A percentile compares a stretch with the other conserved stretches of the same genome.
Conservation (phyloP, 371 early-diverging fungal genomes). For the Circinella minor region DNA sequence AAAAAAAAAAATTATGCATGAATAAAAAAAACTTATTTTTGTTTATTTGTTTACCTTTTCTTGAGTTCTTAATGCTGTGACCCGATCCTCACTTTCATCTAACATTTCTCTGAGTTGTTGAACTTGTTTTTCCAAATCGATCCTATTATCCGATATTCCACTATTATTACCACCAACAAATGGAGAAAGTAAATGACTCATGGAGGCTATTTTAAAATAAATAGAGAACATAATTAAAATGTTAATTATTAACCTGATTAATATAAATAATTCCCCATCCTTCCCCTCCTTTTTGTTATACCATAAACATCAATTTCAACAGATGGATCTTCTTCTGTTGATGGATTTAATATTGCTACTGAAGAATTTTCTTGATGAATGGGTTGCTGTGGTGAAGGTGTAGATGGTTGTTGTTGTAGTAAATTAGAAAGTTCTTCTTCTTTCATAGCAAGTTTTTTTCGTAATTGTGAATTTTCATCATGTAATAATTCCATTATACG, state of each 20-base stretch:
- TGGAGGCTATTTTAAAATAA: slow-evolving; percentile 32
- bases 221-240: background rate
- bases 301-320: slow-evolving; percentile 31
- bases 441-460: slow-evolving; percentile 10
- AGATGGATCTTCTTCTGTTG: background rate
- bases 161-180: slow-evolving; percentile 17
- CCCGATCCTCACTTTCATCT: slow-evolving; percentile 63
- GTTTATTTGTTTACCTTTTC: slow-evolving; percentile 50
- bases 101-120: slow-evolving; percentile 59
- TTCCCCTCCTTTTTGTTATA: background rate
- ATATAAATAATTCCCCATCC: background rate
- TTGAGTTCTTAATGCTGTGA: slow-evolving; percentile 56
- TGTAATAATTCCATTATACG: slow-evolving; percentile 15
- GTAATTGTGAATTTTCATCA: slow-evolving; percentile 25
- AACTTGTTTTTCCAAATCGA: slow-evolving; percentile 46
- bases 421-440: slow-evolving; percentile 18
- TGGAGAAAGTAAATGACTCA: slow-evolving; percentile 43
- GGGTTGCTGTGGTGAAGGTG: background rate
- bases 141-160: slow-evolving; percentile 24
- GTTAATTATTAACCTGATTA: background rate
- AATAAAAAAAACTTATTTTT: too few species aligned
- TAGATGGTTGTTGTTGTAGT: background rate
- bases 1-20: background rate
- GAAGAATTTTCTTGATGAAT: background rate
- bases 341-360: background rate